Evolutionary conservation across 495 filamentous ascomycete genomes (phyloP).

Genomic region (Penicillium roqueforti): DNA sequence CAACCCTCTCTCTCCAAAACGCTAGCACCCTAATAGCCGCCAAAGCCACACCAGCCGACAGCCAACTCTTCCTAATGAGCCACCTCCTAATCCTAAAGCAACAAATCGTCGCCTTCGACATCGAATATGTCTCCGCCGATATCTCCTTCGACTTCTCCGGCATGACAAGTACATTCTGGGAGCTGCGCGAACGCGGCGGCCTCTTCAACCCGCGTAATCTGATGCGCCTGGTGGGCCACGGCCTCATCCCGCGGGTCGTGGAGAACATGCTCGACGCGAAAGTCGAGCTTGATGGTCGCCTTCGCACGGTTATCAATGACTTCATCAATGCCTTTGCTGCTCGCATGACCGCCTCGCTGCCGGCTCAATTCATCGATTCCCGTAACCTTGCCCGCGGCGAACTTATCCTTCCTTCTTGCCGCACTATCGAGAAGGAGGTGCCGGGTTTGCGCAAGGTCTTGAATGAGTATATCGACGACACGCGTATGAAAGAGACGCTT

Average conservation of each 20-base stretch:
- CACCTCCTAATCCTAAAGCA: constrained; percentile 89
- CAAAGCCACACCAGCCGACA: constrained; percentile 57
- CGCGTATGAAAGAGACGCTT: constrained; percentile 57
- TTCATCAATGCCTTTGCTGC: constrained; percentile 61
- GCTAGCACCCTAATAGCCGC: constrained; percentile 48
- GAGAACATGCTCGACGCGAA: constrained; percentile 73
- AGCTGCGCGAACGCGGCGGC: constrained; percentile 63
- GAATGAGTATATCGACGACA: constrained; percentile 56
- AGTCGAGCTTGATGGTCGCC: constrained; percentile 73
- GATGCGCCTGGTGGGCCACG: constrained; percentile 54
- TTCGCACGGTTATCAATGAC: constrained; percentile 73
- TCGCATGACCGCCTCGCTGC: constrained; percentile 52
- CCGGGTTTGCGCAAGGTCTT: constrained; percentile 48
- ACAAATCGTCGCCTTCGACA: constrained; percentile 87
- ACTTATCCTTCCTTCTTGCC: constrained; percentile 37
- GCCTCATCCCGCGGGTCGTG: constrained; percentile 56
- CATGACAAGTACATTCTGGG: constrained; percentile 74
- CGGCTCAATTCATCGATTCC: constrained; percentile 40
- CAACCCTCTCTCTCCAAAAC: constrained; percentile 59
- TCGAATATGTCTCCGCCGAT: constrained; percentile 75
- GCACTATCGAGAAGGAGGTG: constrained; percentile 52
- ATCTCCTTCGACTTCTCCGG: constrained; percentile 73
- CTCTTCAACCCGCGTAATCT: constrained; percentile 65
- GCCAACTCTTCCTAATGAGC: constrained; percentile 83
- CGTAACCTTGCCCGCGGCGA: constrained; percentile 36